Evolutionary conservation across 2,329 filamentous ascomycete species (phyloP).

Genomic region (Lasiodiplodia hormozganensis): DNA sequence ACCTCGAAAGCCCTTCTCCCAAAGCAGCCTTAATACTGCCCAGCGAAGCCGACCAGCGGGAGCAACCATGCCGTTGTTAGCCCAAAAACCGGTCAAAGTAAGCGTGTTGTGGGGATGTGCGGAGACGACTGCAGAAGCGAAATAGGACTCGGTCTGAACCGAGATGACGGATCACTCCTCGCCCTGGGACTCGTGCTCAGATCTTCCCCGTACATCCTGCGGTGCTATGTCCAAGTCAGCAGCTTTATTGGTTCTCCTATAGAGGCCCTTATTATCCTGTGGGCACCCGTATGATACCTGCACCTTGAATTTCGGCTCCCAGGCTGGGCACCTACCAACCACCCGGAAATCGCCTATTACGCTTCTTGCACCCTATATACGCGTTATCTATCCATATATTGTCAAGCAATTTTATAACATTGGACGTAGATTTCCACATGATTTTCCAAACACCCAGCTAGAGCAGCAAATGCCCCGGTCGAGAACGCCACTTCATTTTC

Average conservation of each 20-base stretch:
- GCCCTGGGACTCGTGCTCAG: neutral
- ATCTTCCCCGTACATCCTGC: neutral
- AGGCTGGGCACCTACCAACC: neutral
- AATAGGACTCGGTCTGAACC: constrained; percentile 11
- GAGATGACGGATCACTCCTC: neutral
- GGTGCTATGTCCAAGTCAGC: neutral
- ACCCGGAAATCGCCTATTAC: neutral
- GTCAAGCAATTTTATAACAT: neutral
- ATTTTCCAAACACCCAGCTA: neutral
- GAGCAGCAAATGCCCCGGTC: neutral
- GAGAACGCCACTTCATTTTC: neutral
- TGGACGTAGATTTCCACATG: neutral
- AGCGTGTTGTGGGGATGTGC: neutral
- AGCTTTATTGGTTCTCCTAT: neutral
- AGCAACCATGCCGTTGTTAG: neutral
- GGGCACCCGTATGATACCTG: no score
- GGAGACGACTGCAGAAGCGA: constrained; percentile 20
- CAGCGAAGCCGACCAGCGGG: neutral
- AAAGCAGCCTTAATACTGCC: neutral
- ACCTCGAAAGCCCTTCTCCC: neutral
- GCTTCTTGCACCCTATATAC: neutral
- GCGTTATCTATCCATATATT: neutral
- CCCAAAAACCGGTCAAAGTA: neutral
- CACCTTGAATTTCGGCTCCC: constrained; percentile 13
- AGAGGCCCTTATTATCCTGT: neutral